Evolutionary conservation across 2,329 filamentous ascomycete genomes (phyloP).

Genomic region (Fusarium sp.): DNA sequence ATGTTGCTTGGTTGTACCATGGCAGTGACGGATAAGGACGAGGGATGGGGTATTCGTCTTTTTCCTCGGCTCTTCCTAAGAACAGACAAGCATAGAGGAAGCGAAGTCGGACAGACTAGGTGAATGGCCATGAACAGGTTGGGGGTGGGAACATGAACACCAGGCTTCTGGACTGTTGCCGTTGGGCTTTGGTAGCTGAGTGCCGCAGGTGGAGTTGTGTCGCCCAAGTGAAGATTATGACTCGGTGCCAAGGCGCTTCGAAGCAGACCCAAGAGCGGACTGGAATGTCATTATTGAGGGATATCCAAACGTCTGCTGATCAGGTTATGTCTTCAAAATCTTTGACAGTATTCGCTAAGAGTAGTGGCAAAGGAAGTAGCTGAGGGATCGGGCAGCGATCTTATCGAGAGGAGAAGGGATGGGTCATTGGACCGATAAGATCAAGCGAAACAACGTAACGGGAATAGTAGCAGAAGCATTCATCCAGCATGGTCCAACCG

Average conservation of each 20-base stretch:
- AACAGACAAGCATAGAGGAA: slow-evolving; percentile 12
- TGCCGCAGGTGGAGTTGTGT: slow-evolving; percentile 5
- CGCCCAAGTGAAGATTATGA: neutral
- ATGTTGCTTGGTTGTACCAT: slow-evolving; percentile 19
- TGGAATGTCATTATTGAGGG: slow-evolving; percentile 16
- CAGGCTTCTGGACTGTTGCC: slow-evolving; percentile 12
- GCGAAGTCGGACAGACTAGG: slow-evolving; percentile 25
- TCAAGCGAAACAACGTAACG: slow-evolving; percentile 12
- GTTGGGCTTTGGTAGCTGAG: slow-evolving; percentile 2
- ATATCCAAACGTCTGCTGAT: neutral
- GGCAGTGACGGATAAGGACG: slow-evolving; percentile 5
- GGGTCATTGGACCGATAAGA: slow-evolving; percentile 17
- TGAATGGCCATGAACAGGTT: slow-evolving; percentile 2
- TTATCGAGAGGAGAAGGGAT: slow-evolving; percentile 6
- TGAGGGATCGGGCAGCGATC: slow-evolving; percentile 4
- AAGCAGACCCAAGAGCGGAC: neutral
- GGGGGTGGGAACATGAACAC: slow-evolving; percentile 9
- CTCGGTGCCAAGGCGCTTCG: slow-evolving; percentile 1
- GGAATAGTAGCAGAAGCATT: slow-evolving; percentile 26
- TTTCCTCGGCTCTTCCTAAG: slow-evolving; percentile 10
- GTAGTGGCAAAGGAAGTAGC: slow-evolving; percentile 6
- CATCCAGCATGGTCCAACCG: slow-evolving; percentile 24
- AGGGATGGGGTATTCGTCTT: slow-evolving; percentile 1
- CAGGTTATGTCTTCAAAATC: slow-evolving; percentile 17
- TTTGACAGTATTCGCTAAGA: slow-evolving; percentile 33